Conservation (phyloP, 768 basidiomycete species). For the Amanita rubescens region DNA sequence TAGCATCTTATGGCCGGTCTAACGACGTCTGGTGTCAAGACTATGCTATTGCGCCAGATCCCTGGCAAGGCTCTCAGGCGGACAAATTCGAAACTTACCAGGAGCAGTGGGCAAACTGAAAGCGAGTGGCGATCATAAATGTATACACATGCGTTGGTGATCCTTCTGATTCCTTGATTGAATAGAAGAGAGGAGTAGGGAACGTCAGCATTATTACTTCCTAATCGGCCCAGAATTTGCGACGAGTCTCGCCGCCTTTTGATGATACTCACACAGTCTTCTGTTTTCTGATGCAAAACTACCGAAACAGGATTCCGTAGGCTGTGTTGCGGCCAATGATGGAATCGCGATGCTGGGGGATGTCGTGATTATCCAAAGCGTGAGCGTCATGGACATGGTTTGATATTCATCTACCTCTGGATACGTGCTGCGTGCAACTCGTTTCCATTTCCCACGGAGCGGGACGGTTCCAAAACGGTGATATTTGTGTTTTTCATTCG, state of each 20-base stretch:
- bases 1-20: not conserved
- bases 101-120: not conserved
- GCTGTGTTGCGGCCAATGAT: constrained; percentile 3
- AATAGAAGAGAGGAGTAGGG: not conserved
- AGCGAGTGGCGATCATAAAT: not conserved
- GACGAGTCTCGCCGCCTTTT: not conserved
- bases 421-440: constrained; percentile 1
- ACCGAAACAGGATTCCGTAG: not conserved
- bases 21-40: not conserved
- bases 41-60: not conserved
- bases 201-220: not conserved
- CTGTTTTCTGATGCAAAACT: constrained; percentile 2
- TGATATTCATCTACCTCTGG: not conserved
- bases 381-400: not conserved
- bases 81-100: not conserved
- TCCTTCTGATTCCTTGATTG: not conserved
- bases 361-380: not conserved
- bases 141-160: not conserved
- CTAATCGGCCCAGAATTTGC: not conserved
- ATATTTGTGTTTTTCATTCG: not conserved
- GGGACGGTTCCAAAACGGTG: not conserved
- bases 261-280: constrained; percentile 1
- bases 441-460: constrained; percentile 2
- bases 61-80: not conserved
- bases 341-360: constrained; percentile 3